Conservation (phyloP, 306 rosid species). For the Ormosia semicastrata region DNA sequence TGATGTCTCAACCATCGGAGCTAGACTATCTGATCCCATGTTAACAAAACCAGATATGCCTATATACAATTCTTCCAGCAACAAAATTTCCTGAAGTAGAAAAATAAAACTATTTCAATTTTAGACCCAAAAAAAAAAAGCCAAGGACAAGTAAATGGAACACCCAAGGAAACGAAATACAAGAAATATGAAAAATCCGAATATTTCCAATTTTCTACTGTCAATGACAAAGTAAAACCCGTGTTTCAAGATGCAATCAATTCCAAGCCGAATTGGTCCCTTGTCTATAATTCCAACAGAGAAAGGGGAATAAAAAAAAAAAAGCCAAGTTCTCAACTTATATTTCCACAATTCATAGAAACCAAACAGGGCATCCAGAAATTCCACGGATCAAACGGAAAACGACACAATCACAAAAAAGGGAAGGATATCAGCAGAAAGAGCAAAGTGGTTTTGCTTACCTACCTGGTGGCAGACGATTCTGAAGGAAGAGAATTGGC, state of each 20-base stretch:
- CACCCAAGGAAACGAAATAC: background rate
- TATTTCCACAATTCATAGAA: background rate
- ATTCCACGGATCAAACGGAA: conserved; percentile 14
- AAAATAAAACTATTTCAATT: conserved; percentile 15
- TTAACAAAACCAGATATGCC: conserved; percentile 20
- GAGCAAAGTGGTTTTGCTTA: background rate
- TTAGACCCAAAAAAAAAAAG: background rate
- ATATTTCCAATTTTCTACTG: background rate
- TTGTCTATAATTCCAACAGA: conserved; percentile 1
- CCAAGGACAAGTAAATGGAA: background rate
- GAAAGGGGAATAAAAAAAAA: background rate
- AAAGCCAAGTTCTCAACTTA: background rate
- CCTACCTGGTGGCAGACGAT: conserved; percentile 11
- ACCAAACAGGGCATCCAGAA: conserved; percentile 10
- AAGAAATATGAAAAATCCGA: background rate
- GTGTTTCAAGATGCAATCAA: conserved; percentile 11
- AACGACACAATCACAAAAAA: background rate
- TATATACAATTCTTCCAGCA: conserved; percentile 7
- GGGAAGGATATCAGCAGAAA: background rate
- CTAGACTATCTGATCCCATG: conserved; percentile 59
- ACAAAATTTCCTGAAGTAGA: conserved; percentile 24
- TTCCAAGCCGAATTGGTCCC: background rate
- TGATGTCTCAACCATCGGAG: conserved; percentile 44
- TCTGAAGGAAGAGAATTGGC: conserved; percentile 13
- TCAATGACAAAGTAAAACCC: background rate